Conservation (phyloP, 306 rosid genomes). For the Cucumis melo region DNA sequence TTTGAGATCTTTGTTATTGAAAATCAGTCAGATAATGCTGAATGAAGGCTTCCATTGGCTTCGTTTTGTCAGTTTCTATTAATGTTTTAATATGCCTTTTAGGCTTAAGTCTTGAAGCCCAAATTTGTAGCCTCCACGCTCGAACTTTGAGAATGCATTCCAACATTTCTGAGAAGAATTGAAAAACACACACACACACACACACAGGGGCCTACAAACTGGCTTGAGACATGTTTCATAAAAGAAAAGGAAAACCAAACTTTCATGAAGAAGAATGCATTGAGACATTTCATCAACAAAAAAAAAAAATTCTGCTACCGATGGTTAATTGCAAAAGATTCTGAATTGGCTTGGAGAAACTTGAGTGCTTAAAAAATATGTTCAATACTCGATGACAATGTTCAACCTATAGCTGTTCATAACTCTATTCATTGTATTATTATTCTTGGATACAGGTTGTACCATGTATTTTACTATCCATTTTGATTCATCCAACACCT, state of each 20-base stretch:
- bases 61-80: too few relatives aligned
- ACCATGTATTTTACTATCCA: conserved; percentile 45
- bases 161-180: too few relatives aligned
- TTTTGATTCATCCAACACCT: conserved; percentile 47
- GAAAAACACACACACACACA: too few relatives aligned
- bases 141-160: too few relatives aligned
- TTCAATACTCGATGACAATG: neutral
- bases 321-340: too few relatives aligned
- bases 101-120: neutral
- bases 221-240: too few relatives aligned
- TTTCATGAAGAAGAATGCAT: too few relatives aligned
- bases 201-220: too few relatives aligned
- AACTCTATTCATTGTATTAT: neutral
- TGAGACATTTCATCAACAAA: too few relatives aligned
- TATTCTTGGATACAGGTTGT: conserved; percentile 28
- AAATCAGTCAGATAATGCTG: neutral
- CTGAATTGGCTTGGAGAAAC: neutral
- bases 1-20: neutral
- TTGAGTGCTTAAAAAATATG: neutral
- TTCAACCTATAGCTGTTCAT: neutral
- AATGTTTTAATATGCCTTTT: neutral
- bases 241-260: too few relatives aligned
- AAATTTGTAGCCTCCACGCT: neutral
- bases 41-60: neutral
- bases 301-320: neutral